Conservation (phyloP, 1,284 basidiomycete species). For the Cryptococcus sp. region DNA sequence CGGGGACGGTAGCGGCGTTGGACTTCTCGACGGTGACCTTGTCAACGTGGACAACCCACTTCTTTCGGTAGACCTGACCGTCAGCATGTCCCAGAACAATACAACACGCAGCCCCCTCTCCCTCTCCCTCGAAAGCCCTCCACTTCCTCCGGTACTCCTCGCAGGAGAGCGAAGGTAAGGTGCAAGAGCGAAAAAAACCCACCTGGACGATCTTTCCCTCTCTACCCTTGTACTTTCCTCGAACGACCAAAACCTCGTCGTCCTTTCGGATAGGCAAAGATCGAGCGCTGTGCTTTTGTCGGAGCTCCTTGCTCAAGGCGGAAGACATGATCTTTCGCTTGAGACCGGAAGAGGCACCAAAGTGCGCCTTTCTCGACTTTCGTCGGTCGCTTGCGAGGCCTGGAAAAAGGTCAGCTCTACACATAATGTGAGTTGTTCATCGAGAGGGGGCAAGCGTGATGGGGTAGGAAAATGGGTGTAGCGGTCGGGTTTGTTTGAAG, state of each 20-base stretch:
- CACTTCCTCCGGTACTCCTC: too few relatives aligned
- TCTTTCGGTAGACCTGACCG: conserved; percentile 96
- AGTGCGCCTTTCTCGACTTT: conserved; percentile 96
- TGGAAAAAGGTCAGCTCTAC: conserved; percentile 14
- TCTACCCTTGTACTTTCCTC: conserved; percentile 94
- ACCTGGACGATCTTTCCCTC: conserved; percentile 92
- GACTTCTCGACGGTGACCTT: conserved; percentile 97
- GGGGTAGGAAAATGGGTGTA: background rate
- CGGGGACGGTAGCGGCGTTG: conserved; percentile 87
- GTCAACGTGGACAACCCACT: conserved; percentile 98
- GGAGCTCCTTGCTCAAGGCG: conserved; percentile 90
- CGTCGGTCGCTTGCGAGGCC: conserved; percentile 58
- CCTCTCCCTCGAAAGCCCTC: too few relatives aligned
- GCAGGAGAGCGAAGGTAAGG: conserved; percentile 1
- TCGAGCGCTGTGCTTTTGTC: conserved; percentile 84
- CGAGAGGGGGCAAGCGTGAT: background rate
- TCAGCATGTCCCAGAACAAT: too few relatives aligned
- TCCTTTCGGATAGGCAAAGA: conserved; percentile 96
- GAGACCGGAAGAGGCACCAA: conserved; percentile 82
- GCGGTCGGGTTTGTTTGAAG: background rate
- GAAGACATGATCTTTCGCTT: conserved; percentile 98
- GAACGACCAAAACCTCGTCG: conserved; percentile 94
- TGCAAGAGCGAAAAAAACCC: conserved; percentile 10
- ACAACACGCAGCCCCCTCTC: too few relatives aligned
- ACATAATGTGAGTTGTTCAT: background rate